Conservation (phyloP, 495 filamentous ascomycete genomes). For the Rusavskia elegans region DNA sequence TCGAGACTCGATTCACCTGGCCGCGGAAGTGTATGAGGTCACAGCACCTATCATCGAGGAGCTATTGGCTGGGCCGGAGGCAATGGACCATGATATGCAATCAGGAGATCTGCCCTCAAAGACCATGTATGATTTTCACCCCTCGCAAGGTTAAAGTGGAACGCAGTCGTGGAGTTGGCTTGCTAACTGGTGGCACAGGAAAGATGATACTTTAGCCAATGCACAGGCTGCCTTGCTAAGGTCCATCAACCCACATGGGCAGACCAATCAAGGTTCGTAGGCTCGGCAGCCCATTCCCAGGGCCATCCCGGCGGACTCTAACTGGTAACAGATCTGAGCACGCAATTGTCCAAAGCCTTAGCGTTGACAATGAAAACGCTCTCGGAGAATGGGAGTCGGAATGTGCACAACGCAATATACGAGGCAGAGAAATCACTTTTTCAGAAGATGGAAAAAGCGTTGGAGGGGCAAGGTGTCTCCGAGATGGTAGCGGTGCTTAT, state of each 20-base stretch:
- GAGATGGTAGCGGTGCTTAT: constrained; percentile 4
- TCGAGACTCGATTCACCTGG: constrained; percentile 50
- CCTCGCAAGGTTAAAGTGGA: neutral
- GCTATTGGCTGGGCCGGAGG: constrained; percentile 34
- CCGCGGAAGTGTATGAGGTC: constrained; percentile 47
- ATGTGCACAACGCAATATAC: constrained; percentile 28
- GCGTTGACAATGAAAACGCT: constrained; percentile 4
- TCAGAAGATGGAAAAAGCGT: constrained; percentile 15
- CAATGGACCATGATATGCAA: constrained; percentile 51
- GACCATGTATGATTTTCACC: constrained; percentile 12
- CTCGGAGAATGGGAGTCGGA: constrained; percentile 22
- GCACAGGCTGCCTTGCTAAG: constrained; percentile 30
- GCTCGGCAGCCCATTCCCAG: neutral
- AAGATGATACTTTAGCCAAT: constrained; percentile 29
- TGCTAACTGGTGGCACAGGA: constrained; percentile 5
- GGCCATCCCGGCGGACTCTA: neutral
- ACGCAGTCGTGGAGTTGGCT: neutral
- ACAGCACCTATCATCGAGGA: constrained; percentile 43
- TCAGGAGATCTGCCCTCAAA: constrained; percentile 19
- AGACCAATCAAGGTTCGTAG: neutral
- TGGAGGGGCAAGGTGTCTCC: neutral
- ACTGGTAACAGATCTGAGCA: neutral
- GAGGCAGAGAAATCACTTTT: constrained; percentile 27
- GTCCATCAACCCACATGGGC: constrained; percentile 22
- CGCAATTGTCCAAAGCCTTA: constrained; percentile 4